Conservation (phyloP, 805 yeast genomes). For the Torulaspora indica region DNA sequence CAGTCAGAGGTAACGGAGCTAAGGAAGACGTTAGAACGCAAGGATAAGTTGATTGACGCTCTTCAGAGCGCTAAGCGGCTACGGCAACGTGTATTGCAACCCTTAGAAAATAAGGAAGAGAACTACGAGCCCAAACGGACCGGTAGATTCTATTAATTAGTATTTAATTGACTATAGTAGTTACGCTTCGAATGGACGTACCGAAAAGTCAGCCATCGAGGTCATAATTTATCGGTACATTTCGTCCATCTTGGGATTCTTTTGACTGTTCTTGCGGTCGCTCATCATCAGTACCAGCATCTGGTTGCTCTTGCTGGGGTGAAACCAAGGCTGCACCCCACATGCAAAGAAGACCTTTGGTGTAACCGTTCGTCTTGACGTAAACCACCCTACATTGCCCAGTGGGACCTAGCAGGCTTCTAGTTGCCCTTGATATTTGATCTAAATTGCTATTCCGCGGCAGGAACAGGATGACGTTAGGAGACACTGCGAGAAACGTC, state of each 20-base stretch:
- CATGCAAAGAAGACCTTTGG: slow-evolving; percentile 53
- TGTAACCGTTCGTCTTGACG: slow-evolving; percentile 39
- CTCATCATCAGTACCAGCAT: slow-evolving; percentile 1
- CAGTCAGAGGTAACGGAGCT: slow-evolving; percentile 40
- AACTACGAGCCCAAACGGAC: background rate
- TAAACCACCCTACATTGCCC: slow-evolving; percentile 46
- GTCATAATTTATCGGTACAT: slow-evolving; percentile 8
- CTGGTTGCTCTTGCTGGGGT: slow-evolving; percentile 9
- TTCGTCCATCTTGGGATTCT: background rate
- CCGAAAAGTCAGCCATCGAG: slow-evolving; percentile 12
- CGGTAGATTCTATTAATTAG: slow-evolving; percentile 2
- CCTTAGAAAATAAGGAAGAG: slow-evolving; percentile 9
- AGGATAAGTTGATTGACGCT: slow-evolving; percentile 75
- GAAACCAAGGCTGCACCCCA: slow-evolving; percentile 51
- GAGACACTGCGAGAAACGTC: slow-evolving; percentile 41
- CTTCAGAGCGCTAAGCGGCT: slow-evolving; percentile 60
- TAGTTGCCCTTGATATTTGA: slow-evolving; percentile 48
- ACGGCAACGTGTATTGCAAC: slow-evolving; percentile 39
- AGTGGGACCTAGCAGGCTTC: slow-evolving; percentile 41
- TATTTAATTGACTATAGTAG: background rate
- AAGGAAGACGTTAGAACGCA: slow-evolving; percentile 57
- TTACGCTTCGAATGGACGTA: background rate
- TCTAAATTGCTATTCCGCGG: slow-evolving; percentile 56
- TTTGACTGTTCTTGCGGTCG: background rate
- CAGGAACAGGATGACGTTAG: slow-evolving; percentile 54